Base-by-base conservation (phyloP, 805 yeast genomes). In the Candida golubevii region DNA sequence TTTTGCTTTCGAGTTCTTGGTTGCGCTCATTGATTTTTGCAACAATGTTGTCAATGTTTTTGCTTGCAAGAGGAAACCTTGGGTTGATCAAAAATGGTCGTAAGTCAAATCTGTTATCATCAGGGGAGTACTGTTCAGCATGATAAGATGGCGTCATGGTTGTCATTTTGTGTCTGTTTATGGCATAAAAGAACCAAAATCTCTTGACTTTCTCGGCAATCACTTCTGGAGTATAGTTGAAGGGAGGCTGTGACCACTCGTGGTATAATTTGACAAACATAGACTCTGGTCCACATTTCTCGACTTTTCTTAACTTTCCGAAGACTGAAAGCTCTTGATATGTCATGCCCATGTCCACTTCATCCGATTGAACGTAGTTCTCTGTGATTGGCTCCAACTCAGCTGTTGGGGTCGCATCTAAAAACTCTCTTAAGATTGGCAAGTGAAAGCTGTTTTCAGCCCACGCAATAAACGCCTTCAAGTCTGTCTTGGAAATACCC, bases 101-200 rank as follows among this genome's bases (percentile, higher is more conserved):
- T 58, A 95, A 71, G 62, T 93, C 99, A 64, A 86, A 93, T 57
- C 99, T 76, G 62, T 93, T 93, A 65, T 93, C 99, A 64, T 93
- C 99, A 1, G 99, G 97, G 2, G 98, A 90, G 61, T 93, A 93
- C 58, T 88, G 95, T 63, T 93, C 99, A 0, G 99, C 99, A 58
- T 93, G 99, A 60, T 93, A 93, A 32, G 95, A 79, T 11, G 99
- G 99, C 0, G 99, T 93, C 62, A 90, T 75, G n/a, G 91, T 90
- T 1, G 99, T 93, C 82, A 88, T 93, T 67, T 93, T 93, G 66
- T 93, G 99, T 58, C 99, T 81, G 65, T 93, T 93, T 45, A 93
- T 79, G 5, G 97, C 96, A 65, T 93, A 95, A 61, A 79, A 93
- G 72, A 85, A 90, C 76, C 87, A 93, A 66, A 93, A 93, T 44